Evolutionary conservation across 306 rosid genomes (phyloP), one percentile per base, ranked within the genome.

Genomic region (Vicia sativa): DNA sequence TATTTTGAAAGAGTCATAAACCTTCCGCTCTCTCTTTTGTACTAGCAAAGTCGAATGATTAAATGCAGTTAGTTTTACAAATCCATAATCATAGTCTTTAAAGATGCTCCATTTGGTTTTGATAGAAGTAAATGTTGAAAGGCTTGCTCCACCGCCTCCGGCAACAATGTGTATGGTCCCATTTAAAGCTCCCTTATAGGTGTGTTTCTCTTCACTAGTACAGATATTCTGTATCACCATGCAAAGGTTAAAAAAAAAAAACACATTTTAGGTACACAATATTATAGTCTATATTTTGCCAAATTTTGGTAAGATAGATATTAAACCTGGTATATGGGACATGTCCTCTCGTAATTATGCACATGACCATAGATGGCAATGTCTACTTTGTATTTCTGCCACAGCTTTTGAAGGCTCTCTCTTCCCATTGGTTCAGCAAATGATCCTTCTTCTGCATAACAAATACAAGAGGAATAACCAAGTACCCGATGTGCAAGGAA

Each of bases 381-480:
- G 71, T 92, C 98, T 31, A 89, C 96, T 85, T 86, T 87, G 79
- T 89, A 84, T 74, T 87, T 87, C 72, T 92, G 96, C 96, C 96
- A 87, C 19, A 89, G 87, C 67, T 76, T 84, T 75, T 89, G 98
- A 67, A 92, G 95, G 80, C 84, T 88, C 35, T 89, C 95, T 73
- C 88, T 80, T 4, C 96, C 96, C 95, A 92, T 92, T 65, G 98
- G 98, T 71, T 92, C 96, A 56, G 78, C 92, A 74, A 90, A 92
- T 15, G 98, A 87, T 45, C 96, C 98, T 59, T 92, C 92, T 45
- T 80, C 87, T n/a, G 82, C 96, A 77, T 92, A 92, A 79, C 75
- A 81, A 67, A 71, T 78, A 26, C 82, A 80, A 58, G 98, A 86
- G 57, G 96, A 92, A 62, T 89, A 92, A 41, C 98, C 96, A 55